Conservation (phyloP, 2,329 filamentous ascomycete species). For the Sporothrix brasiliensis region DNA sequence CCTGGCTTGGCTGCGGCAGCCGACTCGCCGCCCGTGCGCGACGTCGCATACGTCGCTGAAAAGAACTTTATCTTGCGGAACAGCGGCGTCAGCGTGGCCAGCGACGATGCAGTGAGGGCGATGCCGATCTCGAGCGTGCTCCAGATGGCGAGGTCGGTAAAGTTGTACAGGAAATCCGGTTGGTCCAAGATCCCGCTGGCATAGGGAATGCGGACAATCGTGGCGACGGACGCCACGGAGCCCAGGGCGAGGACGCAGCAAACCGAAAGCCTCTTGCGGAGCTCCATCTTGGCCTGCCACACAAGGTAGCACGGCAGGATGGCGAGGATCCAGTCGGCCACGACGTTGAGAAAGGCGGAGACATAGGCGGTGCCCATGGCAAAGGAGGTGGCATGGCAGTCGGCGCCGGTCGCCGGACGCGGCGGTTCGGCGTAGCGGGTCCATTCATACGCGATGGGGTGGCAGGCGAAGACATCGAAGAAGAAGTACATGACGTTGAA, state of each 20-base stretch:
- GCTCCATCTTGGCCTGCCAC: conserved; percentile 27
- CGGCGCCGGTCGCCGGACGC: neutral
- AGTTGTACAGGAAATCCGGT: conserved; percentile 1
- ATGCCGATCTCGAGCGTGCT: conserved; percentile 20
- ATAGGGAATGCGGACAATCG: conserved; percentile 19
- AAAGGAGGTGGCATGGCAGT: conserved; percentile 8
- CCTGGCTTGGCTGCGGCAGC: neutral
- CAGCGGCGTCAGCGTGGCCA: conserved; percentile 22
- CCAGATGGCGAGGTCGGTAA: conserved; percentile 22
- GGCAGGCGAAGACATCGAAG: conserved; percentile 16
- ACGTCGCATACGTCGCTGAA: neutral
- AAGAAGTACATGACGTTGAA: conserved; percentile 17
- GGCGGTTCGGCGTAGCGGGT: conserved; percentile 8
- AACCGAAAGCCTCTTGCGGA: conserved; percentile 19
- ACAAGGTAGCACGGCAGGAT: conserved; percentile 16
- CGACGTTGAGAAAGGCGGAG: neutral
- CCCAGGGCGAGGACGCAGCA: conserved; percentile 12
- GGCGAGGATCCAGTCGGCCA: conserved; percentile 17
- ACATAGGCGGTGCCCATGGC: conserved; percentile 9
- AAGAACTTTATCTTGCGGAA: conserved; percentile 24
- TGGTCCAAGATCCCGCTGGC: neutral
- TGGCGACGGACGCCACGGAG: conserved; percentile 6
- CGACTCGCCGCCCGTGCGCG: neutral
- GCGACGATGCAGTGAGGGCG: conserved; percentile 11
- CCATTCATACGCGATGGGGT: conserved; percentile 10